Percentiles rank a stretch among this genome's conserved stretches.
These are phyloP conservation scores for Sporobolomyces roseus DNA, from an alignment of 768 basidiomycete species.

Conservation along the genomic window DNA sequence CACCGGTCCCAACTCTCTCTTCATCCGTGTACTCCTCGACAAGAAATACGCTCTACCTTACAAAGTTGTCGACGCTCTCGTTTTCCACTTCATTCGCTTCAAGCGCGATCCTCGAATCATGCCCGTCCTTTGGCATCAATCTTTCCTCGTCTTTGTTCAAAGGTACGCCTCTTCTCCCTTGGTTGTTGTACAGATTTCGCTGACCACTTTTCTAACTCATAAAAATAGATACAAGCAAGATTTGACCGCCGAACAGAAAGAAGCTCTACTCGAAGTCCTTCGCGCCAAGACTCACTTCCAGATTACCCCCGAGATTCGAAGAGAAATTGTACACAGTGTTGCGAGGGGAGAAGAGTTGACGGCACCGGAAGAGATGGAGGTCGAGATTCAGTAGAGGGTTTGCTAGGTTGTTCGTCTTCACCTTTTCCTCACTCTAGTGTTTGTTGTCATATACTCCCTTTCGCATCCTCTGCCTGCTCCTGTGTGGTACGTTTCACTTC, in stretches of 20 bases:
- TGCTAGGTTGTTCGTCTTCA: too few relatives aligned
- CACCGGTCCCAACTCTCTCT: conserved; percentile 87
- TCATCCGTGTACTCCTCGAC: conserved; percentile 92
- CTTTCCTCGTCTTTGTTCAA: conserved; percentile 87
- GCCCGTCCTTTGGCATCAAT: conserved; percentile 99
- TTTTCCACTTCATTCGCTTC: conserved; percentile 96
- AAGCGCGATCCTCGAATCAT: conserved; percentile 76
- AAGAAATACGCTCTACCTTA: conserved; percentile 98
- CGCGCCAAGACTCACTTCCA: conserved; percentile 78
- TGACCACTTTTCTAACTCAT: not conserved
- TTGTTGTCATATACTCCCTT: not conserved
- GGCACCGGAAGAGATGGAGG: conserved; percentile 61
- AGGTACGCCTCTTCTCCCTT: conserved; percentile 55
- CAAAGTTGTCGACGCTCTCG: conserved; percentile 93
- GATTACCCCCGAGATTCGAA: conserved; percentile 81
- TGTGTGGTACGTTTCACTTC: too few relatives aligned
- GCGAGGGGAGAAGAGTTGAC: conserved; percentile 73
- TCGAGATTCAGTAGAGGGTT: conserved; percentile 44
- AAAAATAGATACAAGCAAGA: conserved; percentile 79
- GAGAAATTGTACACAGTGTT: conserved; percentile 83
- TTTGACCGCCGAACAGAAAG: conserved; percentile 93
- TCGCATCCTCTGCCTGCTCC: too few relatives aligned
- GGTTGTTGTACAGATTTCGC: not conserved
- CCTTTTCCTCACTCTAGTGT: not conserved
- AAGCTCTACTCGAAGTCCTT: conserved; percentile 89